phyloP scores from a whole-genome alignment of 2,329 filamentous ascomycete genomes.

The Colletotrichum melonis region DNA sequence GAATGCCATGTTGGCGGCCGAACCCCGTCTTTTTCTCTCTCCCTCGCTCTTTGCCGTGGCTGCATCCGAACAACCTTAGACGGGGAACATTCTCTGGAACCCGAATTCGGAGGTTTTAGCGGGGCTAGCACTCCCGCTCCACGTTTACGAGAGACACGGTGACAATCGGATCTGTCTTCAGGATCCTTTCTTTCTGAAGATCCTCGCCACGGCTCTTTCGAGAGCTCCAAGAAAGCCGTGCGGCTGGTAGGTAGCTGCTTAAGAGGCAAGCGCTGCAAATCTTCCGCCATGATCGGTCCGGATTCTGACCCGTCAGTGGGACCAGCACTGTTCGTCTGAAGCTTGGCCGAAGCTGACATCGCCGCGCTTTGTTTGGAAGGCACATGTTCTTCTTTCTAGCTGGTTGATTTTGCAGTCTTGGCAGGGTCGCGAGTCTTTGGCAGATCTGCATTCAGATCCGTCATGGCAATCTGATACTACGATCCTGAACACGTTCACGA shows the following conservation, averaged over 20 bases:
- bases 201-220: slow-evolving; percentile 13
- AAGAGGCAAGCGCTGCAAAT: slow-evolving; percentile 4
- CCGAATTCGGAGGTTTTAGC: slow-evolving; percentile 24
- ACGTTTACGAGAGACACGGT: slow-evolving; percentile 7
- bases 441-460: slow-evolving; percentile 1
- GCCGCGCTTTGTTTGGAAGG: background rate
- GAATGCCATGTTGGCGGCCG: background rate
- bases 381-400: background rate
- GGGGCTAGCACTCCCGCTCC: slow-evolving; percentile 1
- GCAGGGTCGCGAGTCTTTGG: background rate
- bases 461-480: background rate
- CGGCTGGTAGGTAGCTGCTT: background rate
- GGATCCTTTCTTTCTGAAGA: background rate
- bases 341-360: slow-evolving; percentile 22
- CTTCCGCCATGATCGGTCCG: background rate
- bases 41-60: background rate
- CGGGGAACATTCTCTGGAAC: slow-evolving; percentile 3
- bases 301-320: background rate
- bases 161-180: background rate
- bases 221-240: background rate
- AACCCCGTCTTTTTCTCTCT: background rate
- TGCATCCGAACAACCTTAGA: slow-evolving; percentile 13
- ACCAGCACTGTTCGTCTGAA: slow-evolving; percentile 11
- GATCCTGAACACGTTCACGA: background rate
- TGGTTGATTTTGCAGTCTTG: background rate